These are phyloP conservation scores for Yamagishiella unicocca DNA, from an alignment of 139 green algal species.

Conservation along the genomic window DNA sequence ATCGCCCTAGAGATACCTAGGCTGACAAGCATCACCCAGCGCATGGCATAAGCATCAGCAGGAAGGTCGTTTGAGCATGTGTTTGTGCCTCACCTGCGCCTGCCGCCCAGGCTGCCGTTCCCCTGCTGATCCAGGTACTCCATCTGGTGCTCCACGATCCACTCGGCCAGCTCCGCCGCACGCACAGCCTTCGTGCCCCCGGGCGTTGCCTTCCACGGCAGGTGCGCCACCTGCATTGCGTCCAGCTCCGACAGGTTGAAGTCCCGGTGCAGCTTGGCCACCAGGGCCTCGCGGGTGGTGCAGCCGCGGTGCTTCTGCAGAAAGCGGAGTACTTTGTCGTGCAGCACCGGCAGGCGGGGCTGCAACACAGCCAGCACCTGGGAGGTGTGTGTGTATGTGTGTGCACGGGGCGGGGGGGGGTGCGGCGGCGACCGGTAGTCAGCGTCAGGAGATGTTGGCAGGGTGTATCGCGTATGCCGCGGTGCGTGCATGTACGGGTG, in stretches of 20 bases:
- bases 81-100: conserved; percentile 10
- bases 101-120: not conserved
- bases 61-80: too few species aligned
- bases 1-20: too few species aligned
- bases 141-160: conserved; percentile 8
- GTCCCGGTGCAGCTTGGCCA: conserved; percentile 23
- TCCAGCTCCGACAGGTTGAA: conserved; percentile 40
- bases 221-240: conserved; percentile 13
- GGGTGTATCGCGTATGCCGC: too few species aligned
- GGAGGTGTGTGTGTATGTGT: too few species aligned
- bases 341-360: conserved; percentile 3
- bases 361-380: conserved; percentile 23
- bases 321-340: conserved; percentile 42
- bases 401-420: not conserved
- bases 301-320: conserved; percentile 17
- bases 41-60: too few species aligned
- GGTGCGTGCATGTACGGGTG: too few species aligned
- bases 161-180: conserved; percentile 41
- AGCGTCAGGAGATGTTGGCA: too few species aligned
- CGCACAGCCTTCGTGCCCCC: conserved; percentile 27
- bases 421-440: too few species aligned
- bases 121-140: conserved; percentile 49
- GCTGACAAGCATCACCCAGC: too few species aligned
- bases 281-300: not conserved
- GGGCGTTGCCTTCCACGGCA: conserved; percentile 20